Base-by-base conservation (phyloP, 306 rosid species). In the Morella rubra region DNA sequence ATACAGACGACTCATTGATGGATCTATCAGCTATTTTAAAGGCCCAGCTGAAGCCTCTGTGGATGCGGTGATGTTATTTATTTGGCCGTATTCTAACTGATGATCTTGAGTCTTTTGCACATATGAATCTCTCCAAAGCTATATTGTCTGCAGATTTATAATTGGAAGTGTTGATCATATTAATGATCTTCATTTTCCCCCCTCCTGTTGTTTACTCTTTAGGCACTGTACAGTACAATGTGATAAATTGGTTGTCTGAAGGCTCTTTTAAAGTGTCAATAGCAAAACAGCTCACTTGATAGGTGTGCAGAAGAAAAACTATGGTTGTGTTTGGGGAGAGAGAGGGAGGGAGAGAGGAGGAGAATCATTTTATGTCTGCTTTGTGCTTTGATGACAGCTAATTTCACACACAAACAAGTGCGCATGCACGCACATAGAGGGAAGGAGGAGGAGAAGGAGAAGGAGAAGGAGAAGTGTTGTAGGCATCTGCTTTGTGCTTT, bases 41-140 rank as follows among this genome's bases (percentile, higher is more conserved):
- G 99, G 99, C 85, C 99, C 99, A 8, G 97, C 99, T 75, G 99
- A 96, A 84, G 99, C 99, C 80, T 92, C 99, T 12, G 98, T 96
- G 73, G 99, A 96, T 89, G 98, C 99, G 62, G 99, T 96, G 92
- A 82, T 81, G 67, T 83, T 83, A 81, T 70, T 50, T 15, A 56
- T 77, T 44, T 27, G 45, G 45, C 51, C n/a, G 50, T 52, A 66
- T 54, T 76, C 46, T 44, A 32, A 50, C 42, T 8, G 50, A 41
- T 44, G 72, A n/a, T 40, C 20, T 41, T 41, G n/a, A 16, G 3
- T 27, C 13, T 60, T 32, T 27, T 24, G 18, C 44, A 13, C 10
- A 12, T 60, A 0, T 18, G 14, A 10, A 41, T 66, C 51, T 66
- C 6, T 18, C 10, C 10, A n/a, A 74, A 56, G 70, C 72, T 58